phyloP scores from a whole-genome alignment of 345 rosid genomes.

The Eucalyptus shirleyi region DNA sequence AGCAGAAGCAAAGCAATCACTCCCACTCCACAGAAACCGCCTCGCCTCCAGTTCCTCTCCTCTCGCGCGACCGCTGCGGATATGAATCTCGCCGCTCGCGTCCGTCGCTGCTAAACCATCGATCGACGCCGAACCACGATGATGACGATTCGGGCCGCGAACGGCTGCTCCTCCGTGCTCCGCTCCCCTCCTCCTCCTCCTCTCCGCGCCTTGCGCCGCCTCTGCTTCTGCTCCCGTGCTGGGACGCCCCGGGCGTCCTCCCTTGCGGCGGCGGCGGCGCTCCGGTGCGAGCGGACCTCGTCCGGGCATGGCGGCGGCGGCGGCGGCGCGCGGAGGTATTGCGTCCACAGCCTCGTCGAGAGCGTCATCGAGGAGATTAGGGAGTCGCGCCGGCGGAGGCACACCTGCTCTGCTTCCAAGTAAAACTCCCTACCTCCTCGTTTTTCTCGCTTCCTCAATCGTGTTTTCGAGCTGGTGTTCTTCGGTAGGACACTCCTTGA shows the following conservation, averaged over 20 bases:
- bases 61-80: not conserved
- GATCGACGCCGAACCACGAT: not conserved
- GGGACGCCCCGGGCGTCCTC: constrained; percentile 29
- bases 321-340: constrained; percentile 21
- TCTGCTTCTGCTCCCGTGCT: not conserved
- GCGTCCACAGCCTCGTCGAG: constrained; percentile 52
- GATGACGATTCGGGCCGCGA: constrained; percentile 51
- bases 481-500: not conserved
- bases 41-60: not conserved
- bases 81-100: not conserved
- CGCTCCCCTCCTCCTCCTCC: not conserved
- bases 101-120: not conserved
- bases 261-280: not conserved
- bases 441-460: not conserved
- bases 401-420: constrained; percentile 61
- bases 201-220: not conserved
- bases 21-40: not conserved
- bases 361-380: constrained; percentile 53
- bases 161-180: constrained; percentile 1
- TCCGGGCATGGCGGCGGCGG: constrained; percentile 7
- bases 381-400: constrained; percentile 24
- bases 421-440: constrained; percentile 2
- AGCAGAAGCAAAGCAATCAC: not conserved
- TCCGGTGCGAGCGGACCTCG: not conserved
- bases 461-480: not conserved